A percentile compares a stretch with the other conserved stretches of the same genome.
phyloP scores from a whole-genome alignment of 176 grass and related monocot genomes.

The Carex scoparia region DNA sequence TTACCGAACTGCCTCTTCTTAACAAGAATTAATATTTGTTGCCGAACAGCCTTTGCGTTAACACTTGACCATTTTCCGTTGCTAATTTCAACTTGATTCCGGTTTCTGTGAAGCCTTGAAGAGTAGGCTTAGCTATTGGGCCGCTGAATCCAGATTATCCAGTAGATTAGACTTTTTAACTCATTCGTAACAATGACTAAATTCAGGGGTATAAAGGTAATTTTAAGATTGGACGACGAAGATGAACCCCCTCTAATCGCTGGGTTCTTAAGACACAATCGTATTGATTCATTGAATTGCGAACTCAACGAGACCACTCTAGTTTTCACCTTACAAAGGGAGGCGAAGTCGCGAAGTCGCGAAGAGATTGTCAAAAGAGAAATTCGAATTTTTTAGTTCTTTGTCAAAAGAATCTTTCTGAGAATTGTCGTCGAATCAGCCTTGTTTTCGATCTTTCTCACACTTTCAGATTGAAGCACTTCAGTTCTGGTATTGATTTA shows the following conservation, averaged over 20 bases:
- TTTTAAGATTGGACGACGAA: background rate
- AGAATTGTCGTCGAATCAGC: background rate
- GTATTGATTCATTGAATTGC: background rate
- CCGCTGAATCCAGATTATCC: no score
- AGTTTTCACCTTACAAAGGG: background rate
- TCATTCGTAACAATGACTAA: background rate
- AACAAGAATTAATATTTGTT: no score
- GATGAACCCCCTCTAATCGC: background rate
- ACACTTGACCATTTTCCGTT: no score
- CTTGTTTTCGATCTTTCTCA: background rate
- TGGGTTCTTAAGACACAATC: background rate
- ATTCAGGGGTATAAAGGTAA: background rate
- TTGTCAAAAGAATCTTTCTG: background rate
- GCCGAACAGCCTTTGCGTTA: no score
- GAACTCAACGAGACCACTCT: constrained; percentile 11
- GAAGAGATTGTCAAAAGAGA: background rate
- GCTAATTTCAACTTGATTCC: no score
- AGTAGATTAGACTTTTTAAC: no score
- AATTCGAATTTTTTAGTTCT: background rate
- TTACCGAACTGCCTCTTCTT: no score
- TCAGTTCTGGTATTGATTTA: background rate
- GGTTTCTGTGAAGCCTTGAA: no score
- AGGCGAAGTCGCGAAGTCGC: no score
- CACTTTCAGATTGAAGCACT: background rate
- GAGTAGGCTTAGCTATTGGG: no score